A percentile compares a stretch with the other conserved stretches of the same genome.
These are phyloP conservation scores for Phylloporus gajari DNA, from an alignment of 1,284 basidiomycete species.

Conservation along the genomic window DNA sequence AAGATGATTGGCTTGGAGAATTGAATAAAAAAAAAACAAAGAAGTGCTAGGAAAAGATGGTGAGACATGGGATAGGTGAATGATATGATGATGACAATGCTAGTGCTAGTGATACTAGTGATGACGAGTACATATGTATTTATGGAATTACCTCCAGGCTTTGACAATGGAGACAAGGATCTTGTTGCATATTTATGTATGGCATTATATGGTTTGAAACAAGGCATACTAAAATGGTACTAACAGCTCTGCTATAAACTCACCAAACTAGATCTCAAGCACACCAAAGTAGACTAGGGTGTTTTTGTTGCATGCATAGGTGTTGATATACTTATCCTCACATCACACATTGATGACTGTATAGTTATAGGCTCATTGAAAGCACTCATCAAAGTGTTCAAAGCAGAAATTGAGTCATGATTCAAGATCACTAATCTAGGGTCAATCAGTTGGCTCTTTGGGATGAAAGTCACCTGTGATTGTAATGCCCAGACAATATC, in stretches of 20 bases:
- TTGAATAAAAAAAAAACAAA: not conserved
- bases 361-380: slow-evolving; percentile 10
- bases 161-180: not conserved
- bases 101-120: too few relatives aligned
- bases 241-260: slow-evolving; percentile 1
- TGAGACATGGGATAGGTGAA: too few relatives aligned
- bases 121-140: too few relatives aligned
- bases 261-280: not conserved
- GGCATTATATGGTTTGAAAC: not conserved
- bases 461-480: not conserved
- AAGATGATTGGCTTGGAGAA: not conserved
- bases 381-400: too few relatives aligned
- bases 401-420: not conserved
- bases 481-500: not conserved
- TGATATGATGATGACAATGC: too few relatives aligned
- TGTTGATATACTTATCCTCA: slow-evolving; percentile 4
- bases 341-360: slow-evolving; percentile 18
- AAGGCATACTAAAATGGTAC: not conserved
- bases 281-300: not conserved
- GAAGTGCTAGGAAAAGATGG: not conserved
- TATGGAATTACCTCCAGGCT: not conserved
- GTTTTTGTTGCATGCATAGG: slow-evolving; percentile 9
- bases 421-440: too few relatives aligned
- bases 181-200: not conserved
- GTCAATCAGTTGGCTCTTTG: not conserved